phyloP scores from a whole-genome alignment of 108 stramenopile species.

The Nitzschia sp. region DNA sequence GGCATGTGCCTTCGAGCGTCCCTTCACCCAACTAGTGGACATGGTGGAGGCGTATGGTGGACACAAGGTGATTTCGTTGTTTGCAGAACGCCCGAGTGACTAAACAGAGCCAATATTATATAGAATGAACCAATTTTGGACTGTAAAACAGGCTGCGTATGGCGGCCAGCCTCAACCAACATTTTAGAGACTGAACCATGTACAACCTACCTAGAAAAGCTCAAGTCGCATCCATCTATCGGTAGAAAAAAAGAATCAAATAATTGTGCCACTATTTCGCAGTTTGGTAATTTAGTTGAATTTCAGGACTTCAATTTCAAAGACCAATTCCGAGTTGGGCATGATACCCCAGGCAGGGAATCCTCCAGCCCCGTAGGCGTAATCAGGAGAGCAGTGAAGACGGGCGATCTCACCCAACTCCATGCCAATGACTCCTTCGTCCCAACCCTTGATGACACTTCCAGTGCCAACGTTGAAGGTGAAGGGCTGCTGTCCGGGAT shows the following conservation, averaged over 20 bases:
- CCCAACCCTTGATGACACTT: constrained; percentile 86
- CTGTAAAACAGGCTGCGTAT: no score
- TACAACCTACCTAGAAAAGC: no score
- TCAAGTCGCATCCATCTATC: no score
- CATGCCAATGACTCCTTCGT: constrained; percentile 85
- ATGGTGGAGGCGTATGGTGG: constrained; percentile 38
- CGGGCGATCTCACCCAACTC: constrained; percentile 78
- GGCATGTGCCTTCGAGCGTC: constrained; percentile 64
- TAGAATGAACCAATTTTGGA: no score
- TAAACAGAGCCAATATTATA: background rate
- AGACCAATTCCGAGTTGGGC: constrained; percentile 74
- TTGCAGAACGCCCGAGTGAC: background rate
- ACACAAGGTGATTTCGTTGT: constrained; percentile 25
- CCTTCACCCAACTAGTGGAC: constrained; percentile 59
- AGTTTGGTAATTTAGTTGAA: constrained; percentile 44
- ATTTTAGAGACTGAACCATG: no score
- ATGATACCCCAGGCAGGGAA: constrained; percentile 90
- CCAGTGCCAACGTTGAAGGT: constrained; percentile 76
- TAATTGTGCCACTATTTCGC: background rate
- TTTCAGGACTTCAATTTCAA: constrained; percentile 87
- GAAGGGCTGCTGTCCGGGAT: constrained; percentile 90
- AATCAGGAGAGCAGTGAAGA: constrained; percentile 89
- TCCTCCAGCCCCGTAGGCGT: constrained; percentile 85
- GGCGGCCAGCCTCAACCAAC: no score
- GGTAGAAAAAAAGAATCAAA: no score